Evolutionary conservation across 495 filamentous ascomycete genomes (phyloP), one percentile per base, ranked within the genome.

Genomic region (Terfezia boudieri): DNA sequence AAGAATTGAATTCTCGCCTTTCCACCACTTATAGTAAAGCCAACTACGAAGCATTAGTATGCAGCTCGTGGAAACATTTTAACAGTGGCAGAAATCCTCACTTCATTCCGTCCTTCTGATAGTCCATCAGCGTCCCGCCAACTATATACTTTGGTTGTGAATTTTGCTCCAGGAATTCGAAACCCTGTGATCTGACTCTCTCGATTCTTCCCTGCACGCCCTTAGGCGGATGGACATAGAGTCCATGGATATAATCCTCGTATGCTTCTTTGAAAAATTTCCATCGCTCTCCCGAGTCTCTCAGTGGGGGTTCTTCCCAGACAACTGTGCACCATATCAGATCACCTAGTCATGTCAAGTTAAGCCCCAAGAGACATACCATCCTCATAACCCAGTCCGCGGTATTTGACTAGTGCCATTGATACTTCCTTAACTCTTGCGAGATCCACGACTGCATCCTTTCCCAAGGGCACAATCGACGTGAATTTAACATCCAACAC

Each of bases 321-420:
- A 90, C 84, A 0, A 78, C 71, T 50, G 22, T 17, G 4, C 5
- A 17, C n/a, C 23, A 51, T 23, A 9, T 51, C 26, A 51, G 49
- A 48, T n/a, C 26, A 32, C 14, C 43, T 20, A 20, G 4, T 6
- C 43, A 48, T 20, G 43, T 9, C 43, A n/a, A 48, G 14, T 48
- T 14, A 48, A 32, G 7, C 14, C 11, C 11, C 14, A 48, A 48
- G 43, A n/a, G 14, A 20, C 68, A 20, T 51, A 51, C 49, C 16
- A 37, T 96, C 85, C 56, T 95, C 88, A 64, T 95, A 96, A 7
- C 80, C 73, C n/a, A 96, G 72, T n/a, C 92, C 92, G 66, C 89
- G 84, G 65, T 84, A 96, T 58, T 99, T 99, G 61, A 94, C 80
- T 32, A 78, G 75, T 9, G 84, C 86, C 59, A 76, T 69, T 16